Conservation (phyloP, 805 yeast species). For the Starmerella bombicola region DNA sequence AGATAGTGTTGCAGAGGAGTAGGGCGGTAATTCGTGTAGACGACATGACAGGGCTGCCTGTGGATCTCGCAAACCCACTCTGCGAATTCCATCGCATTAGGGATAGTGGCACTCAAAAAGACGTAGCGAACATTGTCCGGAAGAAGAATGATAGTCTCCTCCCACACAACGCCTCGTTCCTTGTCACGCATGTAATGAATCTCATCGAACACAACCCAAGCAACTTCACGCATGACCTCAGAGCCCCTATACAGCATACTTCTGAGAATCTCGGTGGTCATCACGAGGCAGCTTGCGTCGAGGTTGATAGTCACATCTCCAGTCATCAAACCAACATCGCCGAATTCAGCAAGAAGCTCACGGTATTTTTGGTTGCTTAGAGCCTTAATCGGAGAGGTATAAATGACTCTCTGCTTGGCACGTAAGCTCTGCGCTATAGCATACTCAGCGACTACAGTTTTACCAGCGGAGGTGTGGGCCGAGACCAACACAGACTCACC, state of each 20-base stretch:
- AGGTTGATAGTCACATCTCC: constrained; percentile 99
- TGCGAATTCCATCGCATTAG: constrained; percentile 96
- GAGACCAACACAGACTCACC: constrained; percentile 90
- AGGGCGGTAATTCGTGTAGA: constrained; percentile 96
- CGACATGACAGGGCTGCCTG: constrained; percentile 94
- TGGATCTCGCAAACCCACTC: constrained; percentile 97
- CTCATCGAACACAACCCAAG: constrained; percentile 97
- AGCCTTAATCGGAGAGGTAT: constrained; percentile 92
- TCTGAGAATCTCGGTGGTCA: constrained; percentile 97
- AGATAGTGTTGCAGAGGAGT: constrained; percentile 95
- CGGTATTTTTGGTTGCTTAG: constrained; percentile 88
- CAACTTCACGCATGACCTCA: constrained; percentile 96
- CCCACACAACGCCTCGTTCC: constrained; percentile 99
- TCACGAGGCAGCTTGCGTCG: constrained; percentile 93
- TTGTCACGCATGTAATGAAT: constrained; percentile 98
- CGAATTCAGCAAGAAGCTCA: constrained; percentile 82
- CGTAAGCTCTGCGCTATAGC: constrained; percentile 92
- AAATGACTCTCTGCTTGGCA: constrained; percentile 84
- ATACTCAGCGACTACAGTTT: constrained; percentile 92
- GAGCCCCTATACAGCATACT: constrained; percentile 96
- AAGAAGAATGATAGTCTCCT: constrained; percentile 85
- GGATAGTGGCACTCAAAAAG: constrained; percentile 89
- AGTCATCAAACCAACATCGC: constrained; percentile 96
- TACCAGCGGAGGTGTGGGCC: constrained; percentile 96
- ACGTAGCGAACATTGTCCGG: constrained; percentile 96